A percentile compares a stretch with the other conserved stretches of the same genome.
These are phyloP conservation scores for Gracilaria gracilis DNA, from an alignment of 23 red algal species.

Conservation along the genomic window DNA sequence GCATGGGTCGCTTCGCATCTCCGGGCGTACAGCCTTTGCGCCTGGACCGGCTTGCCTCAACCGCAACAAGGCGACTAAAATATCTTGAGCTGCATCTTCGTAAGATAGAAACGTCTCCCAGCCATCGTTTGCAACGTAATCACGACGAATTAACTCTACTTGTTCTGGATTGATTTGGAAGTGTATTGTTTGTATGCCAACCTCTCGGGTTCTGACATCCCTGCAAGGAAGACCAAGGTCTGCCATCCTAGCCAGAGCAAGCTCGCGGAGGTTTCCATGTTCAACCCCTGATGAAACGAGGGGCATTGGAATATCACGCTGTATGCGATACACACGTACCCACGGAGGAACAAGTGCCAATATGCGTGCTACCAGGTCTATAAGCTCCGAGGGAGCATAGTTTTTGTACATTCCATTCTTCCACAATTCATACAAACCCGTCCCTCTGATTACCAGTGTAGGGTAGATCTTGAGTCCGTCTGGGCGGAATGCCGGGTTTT, in stretches of 20 bases:
- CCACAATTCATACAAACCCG: conserved; percentile 99
- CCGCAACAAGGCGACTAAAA: conserved; percentile 91
- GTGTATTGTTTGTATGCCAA: conserved; percentile 97
- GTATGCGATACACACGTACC: conserved; percentile 97
- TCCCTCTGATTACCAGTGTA: conserved; percentile 91
- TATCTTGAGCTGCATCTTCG: conserved; percentile 96
- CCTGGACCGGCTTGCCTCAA: conserved; percentile 69
- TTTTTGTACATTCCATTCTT: conserved; percentile 91
- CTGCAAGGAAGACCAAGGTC: conserved; percentile 94
- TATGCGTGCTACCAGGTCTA: conserved; percentile 87
- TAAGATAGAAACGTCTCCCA: conserved; percentile 99
- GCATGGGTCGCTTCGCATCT: conserved; percentile 63
- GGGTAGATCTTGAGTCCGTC: conserved; percentile 99
- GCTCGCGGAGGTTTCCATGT: conserved; percentile 96
- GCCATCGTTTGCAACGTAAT: conserved; percentile 97
- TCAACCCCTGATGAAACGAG: conserved; percentile 97
- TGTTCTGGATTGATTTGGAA: conserved; percentile 83
- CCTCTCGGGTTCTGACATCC: conserved; percentile 98
- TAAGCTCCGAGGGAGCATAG: conserved; percentile 83
- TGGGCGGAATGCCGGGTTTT: conserved; percentile 97
- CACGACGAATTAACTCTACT: conserved; percentile 94
- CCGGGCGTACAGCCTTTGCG: conserved; percentile 74
- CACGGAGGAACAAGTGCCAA: conserved; percentile 94
- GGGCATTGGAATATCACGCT: conserved; percentile 99
- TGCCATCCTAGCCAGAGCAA: conserved; percentile 85